Evolutionary conservation across 495 filamentous ascomycete genomes (phyloP).

Genomic region (Penicillium salamii): DNA sequence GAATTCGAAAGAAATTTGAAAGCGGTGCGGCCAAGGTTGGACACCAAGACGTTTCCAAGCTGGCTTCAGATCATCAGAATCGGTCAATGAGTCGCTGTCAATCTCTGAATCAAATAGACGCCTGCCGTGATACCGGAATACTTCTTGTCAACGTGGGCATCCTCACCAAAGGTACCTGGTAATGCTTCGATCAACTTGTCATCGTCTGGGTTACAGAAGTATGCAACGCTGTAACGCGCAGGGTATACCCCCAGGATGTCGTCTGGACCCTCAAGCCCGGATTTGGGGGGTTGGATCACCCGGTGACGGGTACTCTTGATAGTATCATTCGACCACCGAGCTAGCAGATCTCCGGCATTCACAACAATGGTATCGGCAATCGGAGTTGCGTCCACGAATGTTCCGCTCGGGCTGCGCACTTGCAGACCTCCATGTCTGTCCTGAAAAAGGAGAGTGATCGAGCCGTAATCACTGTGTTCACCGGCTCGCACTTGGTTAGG

Average conservation of each 20-base stretch:
- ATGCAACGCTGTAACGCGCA: conserved; percentile 54
- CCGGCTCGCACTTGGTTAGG: conserved; percentile 77
- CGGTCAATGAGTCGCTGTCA: conserved; percentile 65
- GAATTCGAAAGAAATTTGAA: too few relatives aligned
- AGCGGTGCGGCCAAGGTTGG: too few relatives aligned
- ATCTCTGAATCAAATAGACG: conserved; percentile 77
- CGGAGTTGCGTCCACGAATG: conserved; percentile 79
- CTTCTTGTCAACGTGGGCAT: conserved; percentile 62
- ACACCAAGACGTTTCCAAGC: too few relatives aligned
- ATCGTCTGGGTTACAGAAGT: conserved; percentile 92
- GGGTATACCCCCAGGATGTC: conserved; percentile 35
- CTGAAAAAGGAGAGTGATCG: conserved; percentile 86
- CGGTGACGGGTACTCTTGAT: conserved; percentile 88
- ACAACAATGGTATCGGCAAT: conserved; percentile 82
- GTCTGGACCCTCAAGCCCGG: conserved; percentile 9
- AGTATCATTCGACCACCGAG: conserved; percentile 85
- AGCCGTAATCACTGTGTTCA: conserved; percentile 86
- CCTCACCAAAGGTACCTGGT: conserved; percentile 75
- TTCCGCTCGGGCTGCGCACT: conserved; percentile 72
- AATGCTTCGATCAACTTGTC: conserved; percentile 77
- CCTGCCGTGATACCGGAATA: conserved; percentile 76
- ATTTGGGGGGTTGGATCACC: conserved; percentile 75
- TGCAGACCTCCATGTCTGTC: conserved; percentile 80
- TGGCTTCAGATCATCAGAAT: not conserved
- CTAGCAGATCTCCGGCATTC: conserved; percentile 86